Conservation (phyloP, 768 basidiomycete species). For the Tulasnella sp. region DNA sequence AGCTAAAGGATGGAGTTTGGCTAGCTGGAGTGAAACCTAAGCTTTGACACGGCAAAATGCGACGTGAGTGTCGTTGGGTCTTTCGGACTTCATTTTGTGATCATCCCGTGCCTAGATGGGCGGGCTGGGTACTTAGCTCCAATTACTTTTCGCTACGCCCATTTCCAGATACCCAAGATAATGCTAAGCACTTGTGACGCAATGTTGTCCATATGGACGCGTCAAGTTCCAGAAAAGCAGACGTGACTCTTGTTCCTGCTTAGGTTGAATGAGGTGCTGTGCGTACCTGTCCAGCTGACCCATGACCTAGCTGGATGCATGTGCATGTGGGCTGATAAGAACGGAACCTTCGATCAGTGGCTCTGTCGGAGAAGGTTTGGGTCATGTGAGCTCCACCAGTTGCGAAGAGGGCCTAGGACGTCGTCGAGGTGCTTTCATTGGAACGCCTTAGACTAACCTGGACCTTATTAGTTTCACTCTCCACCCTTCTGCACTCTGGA, state of each 20-base stretch:
- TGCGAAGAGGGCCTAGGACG: not conserved
- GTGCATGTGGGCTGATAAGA: not conserved
- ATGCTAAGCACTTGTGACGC: not conserved
- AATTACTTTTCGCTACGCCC: not conserved
- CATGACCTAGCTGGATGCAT: not conserved
- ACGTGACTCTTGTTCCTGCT: not conserved
- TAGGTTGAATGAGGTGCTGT: too few relatives aligned
- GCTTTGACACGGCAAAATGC: slow-evolving; percentile 2
- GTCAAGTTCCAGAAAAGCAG: not conserved
- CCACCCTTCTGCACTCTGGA: too few relatives aligned
- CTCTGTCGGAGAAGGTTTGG: not conserved
- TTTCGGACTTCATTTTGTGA: not conserved
- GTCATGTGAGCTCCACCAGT: not conserved
- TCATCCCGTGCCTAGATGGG: not conserved
- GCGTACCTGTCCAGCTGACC: not conserved
- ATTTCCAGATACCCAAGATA: not conserved
- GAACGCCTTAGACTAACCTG: too few relatives aligned
- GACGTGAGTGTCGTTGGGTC: not conserved
- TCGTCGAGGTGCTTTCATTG: too few relatives aligned
- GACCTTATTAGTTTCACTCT: too few relatives aligned
- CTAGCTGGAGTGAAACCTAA: slow-evolving; percentile 28
- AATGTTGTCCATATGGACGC: not conserved
- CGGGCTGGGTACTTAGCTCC: not conserved
- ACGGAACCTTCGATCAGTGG: not conserved
- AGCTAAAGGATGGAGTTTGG: slow-evolving; percentile 62